Evolutionary conservation across 1,284 basidiomycete genomes (phyloP), one percentile per base, ranked within the genome.

Genomic region (Paramarasmius palmivorus): DNA sequence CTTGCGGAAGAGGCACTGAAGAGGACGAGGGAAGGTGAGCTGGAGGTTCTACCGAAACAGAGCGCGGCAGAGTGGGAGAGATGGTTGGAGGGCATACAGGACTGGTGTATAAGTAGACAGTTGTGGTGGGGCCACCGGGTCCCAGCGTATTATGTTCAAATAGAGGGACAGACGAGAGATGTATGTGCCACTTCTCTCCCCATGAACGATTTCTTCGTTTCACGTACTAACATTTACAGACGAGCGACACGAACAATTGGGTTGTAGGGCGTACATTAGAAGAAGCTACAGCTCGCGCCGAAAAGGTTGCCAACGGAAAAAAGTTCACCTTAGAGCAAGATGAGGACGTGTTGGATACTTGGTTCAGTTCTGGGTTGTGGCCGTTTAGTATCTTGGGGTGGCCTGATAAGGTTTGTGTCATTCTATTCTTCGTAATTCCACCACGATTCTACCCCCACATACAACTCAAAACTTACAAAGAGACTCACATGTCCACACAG

Each of bases 111-210:
- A 63, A 98, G 95, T 7, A 91, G 97, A 56, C 97, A 99, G 69
- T 81, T 99, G 12, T 99, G 97, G 97, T 99, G 96, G 96, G 96
- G 97, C 19, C 97, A 99, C 70, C 84, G 96, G 57, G 92, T 88
- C 68, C 97, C 97, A 7, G 97, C 95, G 0, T 99, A 98, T 76
- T 91, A 95, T 62, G 88, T 98, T 54, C 81, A 84, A 53, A 85
- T 98, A 57, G 91, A 96, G 58, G 95, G 93, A 15, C 72, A 82
- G 60, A 76, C 81, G 12, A 84, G 88, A 57, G 90, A 96, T 60
- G 89, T 91, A 63, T 22, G 64, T 56, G 26, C n/a, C n/a, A n/a
- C n/a, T n/a, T n/a, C n/a, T n/a, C n/a, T n/a, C n/a, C n/a, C n/a
- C n/a, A n/a, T n/a, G n/a, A n/a, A n/a, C n/a, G n/a, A n/a, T n/a